A percentile compares a stretch with the other conserved stretches of the same genome.
phyloP scores from a whole-genome alignment of 2,329 filamentous ascomycete species.

The Didymella pomorum region DNA sequence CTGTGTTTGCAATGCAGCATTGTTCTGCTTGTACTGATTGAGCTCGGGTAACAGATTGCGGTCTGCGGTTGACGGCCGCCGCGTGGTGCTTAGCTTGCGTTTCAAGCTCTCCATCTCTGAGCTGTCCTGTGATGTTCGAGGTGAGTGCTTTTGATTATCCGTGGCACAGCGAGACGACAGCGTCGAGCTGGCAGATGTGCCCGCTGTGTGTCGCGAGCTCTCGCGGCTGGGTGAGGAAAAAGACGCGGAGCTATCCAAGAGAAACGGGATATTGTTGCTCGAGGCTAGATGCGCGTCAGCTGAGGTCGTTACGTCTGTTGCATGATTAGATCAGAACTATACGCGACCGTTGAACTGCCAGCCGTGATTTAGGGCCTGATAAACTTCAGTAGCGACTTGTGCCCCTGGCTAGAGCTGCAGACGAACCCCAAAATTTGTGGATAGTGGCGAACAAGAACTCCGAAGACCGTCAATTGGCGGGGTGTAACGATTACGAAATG shows the following conservation, averaged over 20 bases:
- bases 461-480: slow-evolving; percentile 12
- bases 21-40: slow-evolving; percentile 49
- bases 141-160: slow-evolving; percentile 40
- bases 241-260: slow-evolving; percentile 35
- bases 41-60: slow-evolving; percentile 50
- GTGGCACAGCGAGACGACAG: slow-evolving; percentile 32
- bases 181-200: slow-evolving; percentile 33
- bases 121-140: slow-evolving; percentile 28
- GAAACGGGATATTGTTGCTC: slow-evolving; percentile 38
- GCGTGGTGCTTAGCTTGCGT: slow-evolving; percentile 48
- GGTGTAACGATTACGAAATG: neutral
- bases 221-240: slow-evolving; percentile 36
- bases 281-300: slow-evolving; percentile 35
- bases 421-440: slow-evolving; percentile 4
- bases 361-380: slow-evolving; percentile 14
- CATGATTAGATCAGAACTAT: slow-evolving; percentile 19
- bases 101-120: slow-evolving; percentile 51
- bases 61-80: slow-evolving; percentile 44
- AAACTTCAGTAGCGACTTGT: slow-evolving; percentile 15
- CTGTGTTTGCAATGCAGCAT: slow-evolving; percentile 45
- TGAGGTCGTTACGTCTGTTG: slow-evolving; percentile 21
- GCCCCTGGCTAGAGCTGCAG: slow-evolving; percentile 16
- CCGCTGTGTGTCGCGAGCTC: slow-evolving; percentile 26
- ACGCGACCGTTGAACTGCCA: slow-evolving; percentile 16
- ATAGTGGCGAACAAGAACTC: slow-evolving; percentile 17